A percentile compares a stretch with the other conserved stretches of the same genome.
phyloP scores from a whole-genome alignment of 208 protist species.

The Trypanosoma lewisi region DNA sequence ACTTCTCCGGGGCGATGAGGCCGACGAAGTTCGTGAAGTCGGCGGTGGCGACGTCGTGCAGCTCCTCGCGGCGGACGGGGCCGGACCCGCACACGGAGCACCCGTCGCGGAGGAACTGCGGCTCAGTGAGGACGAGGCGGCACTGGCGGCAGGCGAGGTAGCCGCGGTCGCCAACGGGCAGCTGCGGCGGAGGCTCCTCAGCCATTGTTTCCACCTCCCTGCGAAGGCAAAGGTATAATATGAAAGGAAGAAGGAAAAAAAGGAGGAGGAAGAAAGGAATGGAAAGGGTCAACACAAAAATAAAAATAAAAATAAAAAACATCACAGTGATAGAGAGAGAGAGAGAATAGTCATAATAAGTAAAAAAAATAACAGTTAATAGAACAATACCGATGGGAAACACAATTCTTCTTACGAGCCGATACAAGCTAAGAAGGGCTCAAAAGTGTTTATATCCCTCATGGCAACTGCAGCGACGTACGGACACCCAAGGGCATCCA shows the following conservation, averaged over 20 bases:
- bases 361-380: conserved; percentile 10
- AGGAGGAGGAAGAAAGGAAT: neutral
- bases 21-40: conserved; percentile 86
- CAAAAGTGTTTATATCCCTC: conserved; percentile 61
- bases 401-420: conserved; percentile 28
- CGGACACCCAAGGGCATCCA: conserved; percentile 73
- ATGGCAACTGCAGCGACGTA: conserved; percentile 68
- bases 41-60: conserved; percentile 71
- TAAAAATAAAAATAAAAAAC: conserved; percentile 15
- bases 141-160: conserved; percentile 81
- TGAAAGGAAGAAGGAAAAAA: conserved; percentile 23
- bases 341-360: neutral
- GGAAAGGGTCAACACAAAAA: conserved; percentile 5
- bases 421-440: conserved; percentile 70
- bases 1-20: conserved; percentile 75
- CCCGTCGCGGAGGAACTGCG: conserved; percentile 71
- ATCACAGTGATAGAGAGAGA: neutral
- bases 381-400: neutral
- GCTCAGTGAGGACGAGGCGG: conserved; percentile 69
- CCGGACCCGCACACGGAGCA: conserved; percentile 71
- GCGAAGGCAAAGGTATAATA: neutral
- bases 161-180: conserved; percentile 63
- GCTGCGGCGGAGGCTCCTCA: conserved; percentile 66
- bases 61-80: conserved; percentile 49
- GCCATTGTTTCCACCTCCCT: conserved; percentile 4